phyloP scores from a whole-genome alignment of 305 asterid species.

The Andrographis paniculata region DNA sequence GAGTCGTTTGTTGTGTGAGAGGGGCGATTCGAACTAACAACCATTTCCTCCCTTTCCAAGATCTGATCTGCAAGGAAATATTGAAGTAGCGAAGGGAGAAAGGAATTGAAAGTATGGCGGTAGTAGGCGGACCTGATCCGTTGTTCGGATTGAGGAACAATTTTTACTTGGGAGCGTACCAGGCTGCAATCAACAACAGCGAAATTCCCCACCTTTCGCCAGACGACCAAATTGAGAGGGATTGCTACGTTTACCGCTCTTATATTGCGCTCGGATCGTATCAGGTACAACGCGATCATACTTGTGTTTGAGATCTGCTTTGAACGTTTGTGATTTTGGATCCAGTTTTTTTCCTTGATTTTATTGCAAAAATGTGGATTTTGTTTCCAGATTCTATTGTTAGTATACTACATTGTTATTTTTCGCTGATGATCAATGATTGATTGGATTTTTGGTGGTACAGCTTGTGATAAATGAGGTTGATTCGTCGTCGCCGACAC shows the following conservation, averaged over 20 bases:
- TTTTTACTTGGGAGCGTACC: slow-evolving; percentile 90
- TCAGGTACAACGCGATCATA: slow-evolving; percentile 36
- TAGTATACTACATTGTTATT: slow-evolving; percentile 4
- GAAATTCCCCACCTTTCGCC: slow-evolving; percentile 72
- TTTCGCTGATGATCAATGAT: slow-evolving; percentile 7
- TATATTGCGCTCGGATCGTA: slow-evolving; percentile 84
- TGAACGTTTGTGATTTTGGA: slow-evolving; percentile 14
- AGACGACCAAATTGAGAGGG: slow-evolving; percentile 76
- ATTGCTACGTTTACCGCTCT: slow-evolving; percentile 72
- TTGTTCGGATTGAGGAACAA: slow-evolving; percentile 80
- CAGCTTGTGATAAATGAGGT: slow-evolving; percentile 90
- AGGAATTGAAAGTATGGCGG: slow-evolving; percentile 28
- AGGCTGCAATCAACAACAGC: slow-evolving; percentile 94
- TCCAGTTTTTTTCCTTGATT: slow-evolving; percentile 8
- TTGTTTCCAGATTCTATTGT: neutral
- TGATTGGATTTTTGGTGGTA: slow-evolving; percentile 7
- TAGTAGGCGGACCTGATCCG: slow-evolving; percentile 76
- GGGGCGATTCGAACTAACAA: neutral
- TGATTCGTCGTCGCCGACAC: slow-evolving; percentile 90
- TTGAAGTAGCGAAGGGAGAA: no score
- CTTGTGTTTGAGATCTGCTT: slow-evolving; percentile 16
- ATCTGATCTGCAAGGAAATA: slow-evolving; percentile 27
- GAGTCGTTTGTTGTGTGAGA: neutral
- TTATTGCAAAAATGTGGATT: slow-evolving; percentile 3
- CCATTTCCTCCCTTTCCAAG: slow-evolving; percentile 21